These are phyloP conservation scores for Passalora sequoiae DNA, from an alignment of 2,329 filamentous ascomycete species.

Conservation along the genomic window DNA sequence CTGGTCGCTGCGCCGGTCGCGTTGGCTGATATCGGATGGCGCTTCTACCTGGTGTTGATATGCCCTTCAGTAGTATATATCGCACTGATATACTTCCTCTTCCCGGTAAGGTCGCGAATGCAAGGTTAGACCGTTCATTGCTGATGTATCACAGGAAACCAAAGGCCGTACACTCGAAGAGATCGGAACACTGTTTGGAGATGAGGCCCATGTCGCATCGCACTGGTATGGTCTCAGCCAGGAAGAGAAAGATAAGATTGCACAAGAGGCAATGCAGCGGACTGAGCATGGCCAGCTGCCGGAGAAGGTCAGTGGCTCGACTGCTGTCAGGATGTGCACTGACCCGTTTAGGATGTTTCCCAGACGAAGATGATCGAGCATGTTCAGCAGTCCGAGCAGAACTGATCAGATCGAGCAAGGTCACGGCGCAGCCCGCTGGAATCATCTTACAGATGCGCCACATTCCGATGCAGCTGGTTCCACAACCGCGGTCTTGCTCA, in stretches of 20 bases:
- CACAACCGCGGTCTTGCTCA: slow-evolving; percentile 1
- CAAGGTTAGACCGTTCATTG: no score
- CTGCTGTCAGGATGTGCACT: no score
- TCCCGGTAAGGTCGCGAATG: slow-evolving; percentile 8
- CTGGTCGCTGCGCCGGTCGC: slow-evolving; percentile 39
- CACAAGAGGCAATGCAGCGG: not conserved
- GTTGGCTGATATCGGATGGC: slow-evolving; percentile 38
- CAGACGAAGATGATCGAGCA: no score
- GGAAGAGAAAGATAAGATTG: not conserved
- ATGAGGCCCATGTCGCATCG: slow-evolving; percentile 14
- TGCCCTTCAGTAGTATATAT: slow-evolving; percentile 27
- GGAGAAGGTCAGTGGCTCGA: not conserved
- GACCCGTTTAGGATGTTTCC: no score
- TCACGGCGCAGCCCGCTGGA: no score
- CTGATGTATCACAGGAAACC: slow-evolving; percentile 20
- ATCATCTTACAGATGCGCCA: no score
- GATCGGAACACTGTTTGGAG: slow-evolving; percentile 36
- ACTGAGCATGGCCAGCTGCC: not conserved
- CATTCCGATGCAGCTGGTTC: not conserved
- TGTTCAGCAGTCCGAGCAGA: no score
- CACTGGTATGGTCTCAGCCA: slow-evolving; percentile 9
- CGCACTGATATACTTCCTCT: slow-evolving; percentile 21
- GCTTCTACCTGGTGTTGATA: slow-evolving; percentile 43
- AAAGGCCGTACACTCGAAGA: slow-evolving; percentile 37
- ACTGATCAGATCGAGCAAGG: no score